phyloP scores from a whole-genome alignment of 1,139 yeast species.

The Nematodospora anomalae region DNA sequence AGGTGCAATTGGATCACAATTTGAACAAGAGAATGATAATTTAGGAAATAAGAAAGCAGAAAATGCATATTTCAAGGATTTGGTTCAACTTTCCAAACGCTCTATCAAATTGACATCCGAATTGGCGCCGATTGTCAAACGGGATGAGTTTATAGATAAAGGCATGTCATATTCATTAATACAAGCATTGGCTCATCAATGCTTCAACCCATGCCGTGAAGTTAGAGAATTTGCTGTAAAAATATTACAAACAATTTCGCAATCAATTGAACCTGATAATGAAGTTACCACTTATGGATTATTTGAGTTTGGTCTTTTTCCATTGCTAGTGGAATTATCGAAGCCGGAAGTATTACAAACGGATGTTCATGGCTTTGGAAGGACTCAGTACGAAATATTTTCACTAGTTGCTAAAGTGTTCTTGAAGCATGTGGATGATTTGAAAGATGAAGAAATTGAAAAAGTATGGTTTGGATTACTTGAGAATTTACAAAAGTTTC shows the following conservation, averaged over 20 bases:
- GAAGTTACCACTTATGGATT: constrained; percentile 51
- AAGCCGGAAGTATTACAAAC: constrained; percentile 67
- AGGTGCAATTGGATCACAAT: constrained; percentile 78
- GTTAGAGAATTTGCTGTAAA: constrained; percentile 65
- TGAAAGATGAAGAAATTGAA: constrained; percentile 25
- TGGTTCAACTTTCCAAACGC: constrained; percentile 57
- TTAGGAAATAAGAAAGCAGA: constrained; percentile 18
- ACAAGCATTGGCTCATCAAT: constrained; percentile 84
- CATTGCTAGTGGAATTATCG: constrained; percentile 65
- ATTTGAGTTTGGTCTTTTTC: constrained; percentile 73
- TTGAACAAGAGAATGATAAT: constrained; percentile 60
- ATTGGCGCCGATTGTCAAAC: constrained; percentile 35
- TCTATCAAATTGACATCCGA: constrained; percentile 63
- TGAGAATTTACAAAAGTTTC: constrained; percentile 31
- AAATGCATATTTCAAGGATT: constrained; percentile 38
- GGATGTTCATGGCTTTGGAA: constrained; percentile 62
- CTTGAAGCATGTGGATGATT: constrained; percentile 45
- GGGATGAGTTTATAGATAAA: constrained; percentile 26
- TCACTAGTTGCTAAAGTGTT: constrained; percentile 71
- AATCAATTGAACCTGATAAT: constrained; percentile 30
- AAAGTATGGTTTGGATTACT: constrained; percentile 39
- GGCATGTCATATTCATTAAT: constrained; percentile 58
- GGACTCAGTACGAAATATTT: constrained; percentile 67
- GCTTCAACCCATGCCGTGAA: constrained; percentile 84
- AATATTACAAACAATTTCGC: constrained; percentile 48